These are phyloP conservation scores for Cryptococcus maquisensis DNA, from an alignment of 1,284 basidiomycete species.

Conservation along the genomic window DNA sequence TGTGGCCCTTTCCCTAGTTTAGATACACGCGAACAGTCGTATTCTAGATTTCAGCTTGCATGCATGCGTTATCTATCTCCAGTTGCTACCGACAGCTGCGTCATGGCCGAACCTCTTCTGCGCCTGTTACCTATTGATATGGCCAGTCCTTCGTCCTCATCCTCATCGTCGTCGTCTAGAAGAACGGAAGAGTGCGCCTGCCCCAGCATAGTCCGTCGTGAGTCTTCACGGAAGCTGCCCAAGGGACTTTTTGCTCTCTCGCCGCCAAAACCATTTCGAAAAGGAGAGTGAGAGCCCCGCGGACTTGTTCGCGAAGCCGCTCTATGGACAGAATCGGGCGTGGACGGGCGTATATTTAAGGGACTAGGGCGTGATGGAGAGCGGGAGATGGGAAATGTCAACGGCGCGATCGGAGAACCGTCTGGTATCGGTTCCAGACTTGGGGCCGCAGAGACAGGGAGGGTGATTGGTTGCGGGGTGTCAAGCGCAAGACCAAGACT, in stretches of 20 bases:
- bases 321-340: not conserved
- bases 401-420: conserved; percentile 4
- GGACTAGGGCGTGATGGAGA: not conserved
- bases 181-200: conserved; percentile 10
- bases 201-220: conserved; percentile 6
- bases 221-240: not conserved
- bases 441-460: conserved; percentile 10
- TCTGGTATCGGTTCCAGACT: conserved; percentile 20
- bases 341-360: not conserved
- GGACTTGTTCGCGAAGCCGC: not conserved
- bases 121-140: conserved; percentile 22
- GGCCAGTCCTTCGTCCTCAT: conserved; percentile 33
- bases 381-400: not conserved
- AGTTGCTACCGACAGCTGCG: not conserved
- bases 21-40: no score
- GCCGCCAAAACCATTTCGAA: conserved; percentile 1
- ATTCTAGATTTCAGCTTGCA: not conserved
- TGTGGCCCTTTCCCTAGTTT: no score
- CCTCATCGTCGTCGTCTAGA: conserved; percentile 25
- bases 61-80: not conserved
- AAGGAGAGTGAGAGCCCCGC: conserved; percentile 9
- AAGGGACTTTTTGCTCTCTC: conserved; percentile 13
- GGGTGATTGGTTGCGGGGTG: conserved; percentile 1
- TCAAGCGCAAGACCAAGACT: conserved; percentile 12
- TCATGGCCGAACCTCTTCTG: conserved; percentile 21